Conservation (phyloP, 306 rosid genomes). For the Trifolium pratense region DNA sequence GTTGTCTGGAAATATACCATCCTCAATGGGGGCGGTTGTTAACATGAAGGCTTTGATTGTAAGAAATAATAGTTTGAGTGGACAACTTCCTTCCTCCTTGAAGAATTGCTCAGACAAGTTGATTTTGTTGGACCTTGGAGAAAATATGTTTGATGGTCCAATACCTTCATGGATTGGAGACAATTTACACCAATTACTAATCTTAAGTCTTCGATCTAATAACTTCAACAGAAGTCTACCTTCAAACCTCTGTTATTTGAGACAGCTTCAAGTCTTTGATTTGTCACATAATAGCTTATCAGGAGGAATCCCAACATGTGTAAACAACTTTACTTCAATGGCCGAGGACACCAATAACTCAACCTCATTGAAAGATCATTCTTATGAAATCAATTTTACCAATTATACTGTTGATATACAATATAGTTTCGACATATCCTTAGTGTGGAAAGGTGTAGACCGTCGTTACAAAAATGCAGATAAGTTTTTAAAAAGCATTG, state of each 20-base stretch:
- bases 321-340: no score
- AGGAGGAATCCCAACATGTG: no score
- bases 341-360: no score
- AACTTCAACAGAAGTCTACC: no score
- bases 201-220: no score
- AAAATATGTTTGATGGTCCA: constrained; percentile 16
- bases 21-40: constrained; percentile 1
- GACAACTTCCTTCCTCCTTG: no score
- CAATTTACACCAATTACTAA: not conserved
- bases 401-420: no score
- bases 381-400: no score
- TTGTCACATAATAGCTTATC: no score
- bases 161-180: constrained; percentile 27
- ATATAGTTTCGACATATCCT: not conserved
- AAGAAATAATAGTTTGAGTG: not conserved
- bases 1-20: not conserved
- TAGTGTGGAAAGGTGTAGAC: not conserved
- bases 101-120: constrained; percentile 8
- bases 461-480: not conserved
- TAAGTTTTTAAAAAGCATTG: not conserved
- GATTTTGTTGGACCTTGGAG: not conserved
- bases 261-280: no score
- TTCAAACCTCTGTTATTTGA: no score
- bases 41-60: constrained; percentile 5
- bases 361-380: no score